Evolutionary conservation across 345 rosid species (phyloP).

Genomic region (Salix caprea): DNA sequence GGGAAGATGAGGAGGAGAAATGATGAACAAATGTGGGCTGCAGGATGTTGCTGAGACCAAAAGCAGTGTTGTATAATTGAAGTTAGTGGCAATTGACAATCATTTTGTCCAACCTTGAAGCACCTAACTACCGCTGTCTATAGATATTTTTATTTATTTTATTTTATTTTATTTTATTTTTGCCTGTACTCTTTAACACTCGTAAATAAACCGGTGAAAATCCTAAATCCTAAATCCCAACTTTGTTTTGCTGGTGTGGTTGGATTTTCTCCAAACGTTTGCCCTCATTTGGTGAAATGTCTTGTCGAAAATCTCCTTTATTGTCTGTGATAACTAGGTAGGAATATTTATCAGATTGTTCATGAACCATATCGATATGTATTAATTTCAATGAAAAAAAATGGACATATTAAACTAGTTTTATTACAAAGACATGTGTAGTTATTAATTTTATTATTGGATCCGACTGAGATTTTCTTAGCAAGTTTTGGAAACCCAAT

Average conservation of each 20-base stretch:
- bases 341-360: too few species aligned
- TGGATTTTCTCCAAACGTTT: background rate
- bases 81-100: slow-evolving; percentile 34
- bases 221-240: background rate
- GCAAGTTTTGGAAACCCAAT: too few species aligned
- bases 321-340: background rate
- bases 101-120: slow-evolving; percentile 29
- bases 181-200: background rate
- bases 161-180: background rate
- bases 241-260: background rate
- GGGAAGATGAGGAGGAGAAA: slow-evolving; percentile 13
- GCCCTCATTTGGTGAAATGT: background rate
- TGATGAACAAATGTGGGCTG: slow-evolving; percentile 17
- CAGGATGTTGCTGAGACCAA: slow-evolving; percentile 25
- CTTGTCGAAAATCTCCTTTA: background rate
- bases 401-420: too few species aligned
- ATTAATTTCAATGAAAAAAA: too few species aligned
- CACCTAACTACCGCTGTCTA: slow-evolving; percentile 26
- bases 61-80: slow-evolving; percentile 40
- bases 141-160: background rate
- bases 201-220: background rate
- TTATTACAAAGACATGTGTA: too few species aligned
- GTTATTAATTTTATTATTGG: too few species aligned
- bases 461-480: too few species aligned
- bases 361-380: too few species aligned